Percentiles rank a stretch among this genome's conserved stretches.
Conservation (phyloP, 768 basidiomycete species). For the Hericium erinaceus region DNA sequence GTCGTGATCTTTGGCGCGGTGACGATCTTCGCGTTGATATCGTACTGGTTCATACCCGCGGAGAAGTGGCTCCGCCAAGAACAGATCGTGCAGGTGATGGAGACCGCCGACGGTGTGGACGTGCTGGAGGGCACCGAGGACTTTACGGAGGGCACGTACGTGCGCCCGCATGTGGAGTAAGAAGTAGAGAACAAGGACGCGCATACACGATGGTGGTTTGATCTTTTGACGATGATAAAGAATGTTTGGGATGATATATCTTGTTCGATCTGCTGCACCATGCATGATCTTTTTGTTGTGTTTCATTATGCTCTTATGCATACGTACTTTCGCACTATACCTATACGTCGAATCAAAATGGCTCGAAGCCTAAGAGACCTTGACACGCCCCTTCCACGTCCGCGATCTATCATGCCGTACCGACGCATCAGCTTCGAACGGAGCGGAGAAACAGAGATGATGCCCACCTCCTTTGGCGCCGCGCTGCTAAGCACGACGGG, state of each 20-base stretch:
- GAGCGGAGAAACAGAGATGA: background rate
- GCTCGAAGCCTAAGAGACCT: slow-evolving; percentile 55
- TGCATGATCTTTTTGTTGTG: too few species aligned
- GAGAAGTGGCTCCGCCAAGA: slow-evolving; percentile 73
- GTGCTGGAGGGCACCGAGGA: background rate
- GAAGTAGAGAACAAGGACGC: background rate
- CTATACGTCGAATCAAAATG: slow-evolving; percentile 26
- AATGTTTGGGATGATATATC: background rate
- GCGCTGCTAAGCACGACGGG: slow-evolving; percentile 55
- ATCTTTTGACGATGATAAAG: background rate
- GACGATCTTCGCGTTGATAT: slow-evolving; percentile 66
- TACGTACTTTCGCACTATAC: background rate
- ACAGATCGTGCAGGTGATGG: slow-evolving; percentile 44
- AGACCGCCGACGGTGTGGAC: slow-evolving; percentile 10
- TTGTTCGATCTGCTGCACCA: too few species aligned
- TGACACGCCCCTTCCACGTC: slow-evolving; percentile 79
- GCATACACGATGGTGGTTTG: background rate
- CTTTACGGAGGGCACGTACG: background rate
- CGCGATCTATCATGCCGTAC: slow-evolving; percentile 32
- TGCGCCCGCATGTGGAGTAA: background rate
- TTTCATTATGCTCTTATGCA: too few species aligned
- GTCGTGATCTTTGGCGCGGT: slow-evolving; percentile 71
- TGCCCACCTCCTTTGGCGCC: slow-evolving; percentile 72
- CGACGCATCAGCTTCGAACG: background rate
- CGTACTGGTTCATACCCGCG: slow-evolving; percentile 74